These are phyloP conservation scores for Phytophthora pluvialis DNA, from an alignment of 352 stramenopile genomes.

Conservation along the genomic window DNA sequence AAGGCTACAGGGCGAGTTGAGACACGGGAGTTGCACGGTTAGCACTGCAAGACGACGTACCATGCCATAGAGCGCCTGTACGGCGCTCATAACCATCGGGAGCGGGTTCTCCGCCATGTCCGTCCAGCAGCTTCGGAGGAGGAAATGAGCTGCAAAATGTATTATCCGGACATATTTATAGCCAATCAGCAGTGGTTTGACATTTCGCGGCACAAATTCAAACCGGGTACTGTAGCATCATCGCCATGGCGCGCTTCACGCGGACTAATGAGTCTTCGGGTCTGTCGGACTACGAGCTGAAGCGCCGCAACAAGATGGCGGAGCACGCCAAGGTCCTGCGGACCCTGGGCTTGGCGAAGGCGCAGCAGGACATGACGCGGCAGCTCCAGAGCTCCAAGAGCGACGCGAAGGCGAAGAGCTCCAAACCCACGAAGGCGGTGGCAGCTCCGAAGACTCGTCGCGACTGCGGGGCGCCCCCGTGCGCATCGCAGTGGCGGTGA, in stretches of 20 bases:
- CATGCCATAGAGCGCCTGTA: conserved; percentile 71
- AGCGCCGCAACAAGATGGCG: conserved; percentile 35
- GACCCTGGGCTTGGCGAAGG: conserved; percentile 26
- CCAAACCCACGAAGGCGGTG: conserved; percentile 14
- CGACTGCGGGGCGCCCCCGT: neutral
- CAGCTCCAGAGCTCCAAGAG: conserved; percentile 1
- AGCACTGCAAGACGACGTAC: conserved; percentile 33
- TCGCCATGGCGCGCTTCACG: too few relatives aligned
- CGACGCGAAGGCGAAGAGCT: neutral
- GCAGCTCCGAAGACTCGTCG: conserved; percentile 1
- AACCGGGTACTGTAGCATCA: too few relatives aligned
- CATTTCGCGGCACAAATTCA: too few relatives aligned
- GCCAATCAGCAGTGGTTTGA: conserved; percentile 3
- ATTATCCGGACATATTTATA: neutral
- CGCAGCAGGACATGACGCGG: conserved; percentile 10
- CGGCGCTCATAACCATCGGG: conserved; percentile 54
- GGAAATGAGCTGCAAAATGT: neutral
- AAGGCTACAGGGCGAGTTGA: neutral
- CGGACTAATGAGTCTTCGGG: neutral
- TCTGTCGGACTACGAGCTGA: conserved; percentile 47
- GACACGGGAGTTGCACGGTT: neutral
- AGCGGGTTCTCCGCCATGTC: conserved; percentile 40
- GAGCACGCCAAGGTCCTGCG: conserved; percentile 42
- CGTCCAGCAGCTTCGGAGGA: too few relatives aligned
- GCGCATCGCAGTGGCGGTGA: conserved; percentile 1